phyloP scores from a whole-genome alignment of 768 basidiomycete genomes.

The Termitomyces sp. region DNA sequence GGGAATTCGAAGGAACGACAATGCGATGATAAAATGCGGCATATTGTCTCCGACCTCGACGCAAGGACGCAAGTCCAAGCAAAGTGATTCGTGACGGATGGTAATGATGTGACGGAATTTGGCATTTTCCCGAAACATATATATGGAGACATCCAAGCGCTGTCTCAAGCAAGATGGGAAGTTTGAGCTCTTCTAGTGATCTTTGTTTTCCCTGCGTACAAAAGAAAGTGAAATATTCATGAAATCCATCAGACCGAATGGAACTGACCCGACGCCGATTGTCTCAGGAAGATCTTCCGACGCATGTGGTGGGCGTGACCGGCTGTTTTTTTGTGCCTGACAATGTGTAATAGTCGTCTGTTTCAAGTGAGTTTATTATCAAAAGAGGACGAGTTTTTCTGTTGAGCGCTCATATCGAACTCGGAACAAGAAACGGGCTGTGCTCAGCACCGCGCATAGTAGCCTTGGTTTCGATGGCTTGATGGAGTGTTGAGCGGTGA shows the following conservation, averaged over 20 bases:
- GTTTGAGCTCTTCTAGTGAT: neutral
- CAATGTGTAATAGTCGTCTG: too few relatives aligned
- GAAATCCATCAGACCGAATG: too few relatives aligned
- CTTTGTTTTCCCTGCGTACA: neutral
- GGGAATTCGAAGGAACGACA: constrained; percentile 1
- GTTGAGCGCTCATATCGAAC: too few relatives aligned
- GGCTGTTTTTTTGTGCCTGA: neutral
- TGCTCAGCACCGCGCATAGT: too few relatives aligned
- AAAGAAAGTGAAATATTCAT: neutral
- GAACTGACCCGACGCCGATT: neutral
- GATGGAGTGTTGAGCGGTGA: too few relatives aligned
- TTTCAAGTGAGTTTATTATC: too few relatives aligned
- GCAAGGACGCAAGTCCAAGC: neutral
- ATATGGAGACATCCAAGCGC: neutral
- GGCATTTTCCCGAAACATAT: neutral
- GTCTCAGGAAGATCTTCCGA: neutral
- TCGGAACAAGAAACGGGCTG: too few relatives aligned
- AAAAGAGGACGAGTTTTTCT: too few relatives aligned
- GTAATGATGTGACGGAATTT: constrained; percentile 11
- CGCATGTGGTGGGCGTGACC: neutral
- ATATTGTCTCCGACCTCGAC: constrained; percentile 10
- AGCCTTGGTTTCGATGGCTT: too few relatives aligned
- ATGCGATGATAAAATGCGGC: constrained; percentile 9
- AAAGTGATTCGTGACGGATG: constrained; percentile 7
- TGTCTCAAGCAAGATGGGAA: neutral